Conservation (phyloP, 495 filamentous ascomycete species). For the Penicillium paxilli region DNA sequence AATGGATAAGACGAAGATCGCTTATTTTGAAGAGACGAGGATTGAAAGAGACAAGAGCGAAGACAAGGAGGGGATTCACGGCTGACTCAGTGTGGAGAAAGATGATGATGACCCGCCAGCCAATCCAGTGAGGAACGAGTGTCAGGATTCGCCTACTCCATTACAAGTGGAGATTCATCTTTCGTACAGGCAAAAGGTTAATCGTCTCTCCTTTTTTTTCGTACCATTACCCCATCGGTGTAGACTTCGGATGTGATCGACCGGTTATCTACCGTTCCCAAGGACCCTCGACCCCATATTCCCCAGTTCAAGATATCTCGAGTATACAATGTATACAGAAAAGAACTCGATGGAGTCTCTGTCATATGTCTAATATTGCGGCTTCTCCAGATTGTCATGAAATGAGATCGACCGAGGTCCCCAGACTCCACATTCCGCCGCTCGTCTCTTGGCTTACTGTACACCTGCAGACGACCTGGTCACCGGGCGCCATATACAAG, state of each 20-base stretch:
- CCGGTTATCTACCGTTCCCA: background rate
- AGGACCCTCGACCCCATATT: background rate
- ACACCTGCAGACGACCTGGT: background rate
- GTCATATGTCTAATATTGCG: too few relatives aligned
- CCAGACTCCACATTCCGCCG: constrained; percentile 15
- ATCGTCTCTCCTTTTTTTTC: background rate
- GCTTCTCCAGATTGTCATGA: background rate
- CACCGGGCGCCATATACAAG: background rate
- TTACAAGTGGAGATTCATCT: background rate
- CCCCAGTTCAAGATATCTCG: background rate
- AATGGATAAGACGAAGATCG: background rate
- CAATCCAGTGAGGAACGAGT: background rate
- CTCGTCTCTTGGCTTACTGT: background rate
- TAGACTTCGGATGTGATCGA: background rate
- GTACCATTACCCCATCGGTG: background rate
- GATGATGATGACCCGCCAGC: background rate
- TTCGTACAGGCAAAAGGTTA: background rate
- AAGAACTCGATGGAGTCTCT: too few relatives aligned
- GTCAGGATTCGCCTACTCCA: background rate
- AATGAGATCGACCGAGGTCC: constrained; percentile 2
- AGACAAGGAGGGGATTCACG: background rate
- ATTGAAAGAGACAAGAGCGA: background rate
- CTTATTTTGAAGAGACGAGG: background rate
- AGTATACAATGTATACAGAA: too few relatives aligned
- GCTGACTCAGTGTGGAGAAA: constrained; percentile 1